Evolutionary conservation across 306 rosid genomes (phyloP), one percentile per base, ranked within the genome.

Genomic region (Casuarina cunninghamiana): DNA sequence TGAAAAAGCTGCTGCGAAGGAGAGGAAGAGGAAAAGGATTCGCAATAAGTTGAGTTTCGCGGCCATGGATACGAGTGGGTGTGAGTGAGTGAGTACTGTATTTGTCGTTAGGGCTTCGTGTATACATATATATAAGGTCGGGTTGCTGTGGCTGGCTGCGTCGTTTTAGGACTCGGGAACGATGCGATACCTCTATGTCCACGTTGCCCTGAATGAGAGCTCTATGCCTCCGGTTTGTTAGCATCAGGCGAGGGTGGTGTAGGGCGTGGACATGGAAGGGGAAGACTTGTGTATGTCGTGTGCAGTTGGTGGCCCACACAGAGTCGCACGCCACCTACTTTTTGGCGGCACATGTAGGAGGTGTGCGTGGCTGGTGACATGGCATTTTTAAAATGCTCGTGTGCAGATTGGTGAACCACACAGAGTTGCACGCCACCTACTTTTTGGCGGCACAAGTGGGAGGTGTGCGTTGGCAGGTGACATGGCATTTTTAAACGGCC

Each of bases 231-330:
- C 26, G 0, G 21, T 21, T 43, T 5, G 3, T 15, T 43, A 2
- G 5, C 2, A 44, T 13, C 12, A n/a, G 2, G 10, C 53, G 2
- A 12, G 26, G 72, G 79, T 26, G 48, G 42, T 26, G 68, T 74
- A 4, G 15, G 42, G 45, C 39, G 35, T 2, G 39, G 39, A 62
- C 46, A 3, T 46, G 62, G 75, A 61, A 6, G 51, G 21, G 53
- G 65, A 26, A 53, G 46, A 48, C 65, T 72, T 63, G 72, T 55
- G 75, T 50, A 26, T 3, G 60, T 75, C 71, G 78, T 65, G 83
- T 78, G 86, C 9, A 32, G 49, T 12, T 3, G 26, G 54, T 46
- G 75, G 80, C 74, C 32, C 57, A 15, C n/a, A 68, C 71, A 5
- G 21, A 21, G 37, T 77, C 61, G 42, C 13, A 75, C 66, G 5